Evolutionary conservation across 352 stramenopile species (phyloP).

Genomic region (Phytophthora kernoviae): DNA sequence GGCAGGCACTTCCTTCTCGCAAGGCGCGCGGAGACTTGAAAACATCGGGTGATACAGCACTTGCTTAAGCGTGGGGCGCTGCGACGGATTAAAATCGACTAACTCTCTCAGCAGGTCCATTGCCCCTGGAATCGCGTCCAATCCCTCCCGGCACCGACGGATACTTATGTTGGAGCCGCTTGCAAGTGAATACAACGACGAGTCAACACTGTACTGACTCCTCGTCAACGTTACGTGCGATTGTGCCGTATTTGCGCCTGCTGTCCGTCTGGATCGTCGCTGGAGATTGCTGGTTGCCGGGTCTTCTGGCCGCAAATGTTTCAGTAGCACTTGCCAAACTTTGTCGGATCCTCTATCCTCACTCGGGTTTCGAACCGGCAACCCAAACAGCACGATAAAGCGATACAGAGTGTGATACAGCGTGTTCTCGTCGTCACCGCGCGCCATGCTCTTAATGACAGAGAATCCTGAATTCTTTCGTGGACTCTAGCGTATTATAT

Average conservation of each 20-base stretch:
- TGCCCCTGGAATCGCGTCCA: constrained; percentile 49
- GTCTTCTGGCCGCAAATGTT: constrained; percentile 61
- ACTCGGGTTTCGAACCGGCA: constrained; percentile 71
- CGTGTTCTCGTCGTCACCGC: constrained; percentile 77
- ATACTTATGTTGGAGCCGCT: constrained; percentile 56
- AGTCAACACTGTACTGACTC: constrained; percentile 50
- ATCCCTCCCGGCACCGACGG: constrained; percentile 48
- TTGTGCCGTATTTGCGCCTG: constrained; percentile 7
- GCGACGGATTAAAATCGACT: constrained; percentile 63
- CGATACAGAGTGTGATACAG: constrained; percentile 97
- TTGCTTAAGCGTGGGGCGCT: constrained; percentile 71
- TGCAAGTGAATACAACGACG: constrained; percentile 52
- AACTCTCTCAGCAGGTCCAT: constrained; percentile 56
- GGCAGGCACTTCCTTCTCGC: constrained; percentile 10
- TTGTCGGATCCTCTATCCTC: constrained; percentile 40
- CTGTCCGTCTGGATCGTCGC: constrained; percentile 26
- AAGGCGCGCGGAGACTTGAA: constrained; percentile 32
- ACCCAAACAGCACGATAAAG: constrained; percentile 95
- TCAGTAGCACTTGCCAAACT: constrained; percentile 66
- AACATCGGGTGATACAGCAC: constrained; percentile 71
- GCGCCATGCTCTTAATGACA: constrained; percentile 64
- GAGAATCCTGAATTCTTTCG: constrained; percentile 67
- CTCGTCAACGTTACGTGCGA: constrained; percentile 23
- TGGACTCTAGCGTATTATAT: constrained; percentile 30
- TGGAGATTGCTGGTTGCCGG: constrained; percentile 15